Base-by-base conservation (phyloP, 2,329 filamentous ascomycete genomes). In the Fusarium albidum region DNA sequence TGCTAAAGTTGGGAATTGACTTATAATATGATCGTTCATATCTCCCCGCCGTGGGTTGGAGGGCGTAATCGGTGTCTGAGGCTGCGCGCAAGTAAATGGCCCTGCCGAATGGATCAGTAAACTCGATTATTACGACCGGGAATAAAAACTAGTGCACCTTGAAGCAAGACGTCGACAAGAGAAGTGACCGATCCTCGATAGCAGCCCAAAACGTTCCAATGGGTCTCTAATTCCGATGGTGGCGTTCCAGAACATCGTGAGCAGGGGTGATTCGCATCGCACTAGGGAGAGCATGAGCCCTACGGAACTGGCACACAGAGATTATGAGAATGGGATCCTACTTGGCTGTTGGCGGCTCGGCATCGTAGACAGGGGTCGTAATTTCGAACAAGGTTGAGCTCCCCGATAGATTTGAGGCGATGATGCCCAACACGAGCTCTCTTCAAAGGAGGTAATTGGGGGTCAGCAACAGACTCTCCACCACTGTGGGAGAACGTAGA, bases 331-430 rank as follows among this genome's bases (percentile, higher is more conserved):
- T 40, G 37, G 27, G 12, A 11, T 35, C 75, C 65, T 74, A 84
- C 82, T 63, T 74, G 71, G 65, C 75, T 76, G 37, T 76, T 77
- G 27, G 75, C 65, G 9, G 78, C 69, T 64, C 74, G 78, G 64
- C 82, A 85, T 34, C 79, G 78, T 33, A 85, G 72, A 62, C 82
- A 85, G 12, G 77, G 75, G 13, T 76, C 76, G 13, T 73, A 68
- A 29, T 80, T 77, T 32, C 75, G 77, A 14, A 80, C 72, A 9
- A 85, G 73, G 33, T 75, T 76, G 5, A 85, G 74, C 67, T 85
- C 82, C 34, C 78, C 81, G 38, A 85, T 85, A 14, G 82, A 85
- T 63, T 84, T 77, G 2, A 85, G 71, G 18, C 80, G 77, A 31
- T 79, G 77, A 57, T 81, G 81, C 4, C 79, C 80, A 26, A 80